Conservation (phyloP, 768 basidiomycete genomes). For the Lepiota brunneoincarnata region DNA sequence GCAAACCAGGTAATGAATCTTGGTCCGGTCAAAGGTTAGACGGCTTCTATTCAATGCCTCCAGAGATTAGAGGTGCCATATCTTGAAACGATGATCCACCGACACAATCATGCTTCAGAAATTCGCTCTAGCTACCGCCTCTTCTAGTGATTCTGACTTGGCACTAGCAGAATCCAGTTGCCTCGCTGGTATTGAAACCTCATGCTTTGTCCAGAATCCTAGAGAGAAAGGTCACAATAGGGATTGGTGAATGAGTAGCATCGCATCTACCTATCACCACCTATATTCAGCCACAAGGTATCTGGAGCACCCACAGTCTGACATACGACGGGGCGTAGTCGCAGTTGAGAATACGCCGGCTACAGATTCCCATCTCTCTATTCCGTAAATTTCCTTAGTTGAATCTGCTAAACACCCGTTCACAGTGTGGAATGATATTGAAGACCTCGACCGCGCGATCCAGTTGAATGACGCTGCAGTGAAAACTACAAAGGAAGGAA, state of each 20-base stretch:
- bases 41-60: too few species aligned
- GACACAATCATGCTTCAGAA: slow-evolving; percentile 7
- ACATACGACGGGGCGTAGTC: slow-evolving; percentile 1
- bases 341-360: not conserved
- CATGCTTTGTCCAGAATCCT: slow-evolving; percentile 2
- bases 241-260: slow-evolving; percentile 6
- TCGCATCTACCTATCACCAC: slow-evolving; percentile 7
- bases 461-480: not conserved
- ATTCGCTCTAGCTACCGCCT: slow-evolving; percentile 7
- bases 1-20: too few species aligned
- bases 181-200: slow-evolving; percentile 7
- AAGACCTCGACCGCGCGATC: not conserved
- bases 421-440: not conserved
- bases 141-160: slow-evolving; percentile 11
- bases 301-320: not conserved
- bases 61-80: too few species aligned
- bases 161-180: slow-evolving; percentile 12
- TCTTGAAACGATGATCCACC: too few species aligned
- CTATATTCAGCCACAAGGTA: not conserved
- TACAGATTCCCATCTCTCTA: slow-evolving; percentile 7
- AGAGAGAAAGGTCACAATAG: not conserved
- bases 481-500: not conserved
- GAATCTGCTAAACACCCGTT: too few species aligned
- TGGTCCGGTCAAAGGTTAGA: too few species aligned
- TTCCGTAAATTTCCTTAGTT: not conserved